A percentile compares a stretch with the other conserved stretches of the same genome.
Evolutionary conservation across 202 grass and related monocot genomes (phyloP).

Genomic region (Elaeis oleifera): DNA sequence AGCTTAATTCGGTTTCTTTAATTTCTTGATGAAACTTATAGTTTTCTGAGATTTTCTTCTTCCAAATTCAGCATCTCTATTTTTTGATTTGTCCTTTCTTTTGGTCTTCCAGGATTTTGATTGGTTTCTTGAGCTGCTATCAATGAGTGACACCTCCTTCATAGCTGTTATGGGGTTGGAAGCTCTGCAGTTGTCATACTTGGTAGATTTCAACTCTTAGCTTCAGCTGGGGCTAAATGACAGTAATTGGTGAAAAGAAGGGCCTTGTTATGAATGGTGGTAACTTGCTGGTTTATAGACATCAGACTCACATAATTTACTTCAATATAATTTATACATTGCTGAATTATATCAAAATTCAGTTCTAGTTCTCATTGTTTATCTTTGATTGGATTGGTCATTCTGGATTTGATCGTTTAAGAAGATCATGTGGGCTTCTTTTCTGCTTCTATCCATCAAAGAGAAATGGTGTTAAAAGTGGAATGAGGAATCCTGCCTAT

Average conservation of each 20-base stretch:
- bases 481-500: background rate
- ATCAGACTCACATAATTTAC: too few relatives aligned
- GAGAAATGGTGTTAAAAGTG: too few relatives aligned
- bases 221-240: too few relatives aligned
- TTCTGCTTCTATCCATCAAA: background rate
- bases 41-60: background rate
- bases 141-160: constrained; percentile 5
- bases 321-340: background rate
- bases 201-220: too few relatives aligned
- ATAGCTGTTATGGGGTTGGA: constrained; percentile 1
- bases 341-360: background rate
- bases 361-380: too few relatives aligned
- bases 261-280: too few relatives aligned
- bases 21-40: too few relatives aligned
- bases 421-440: background rate
- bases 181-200: background rate
- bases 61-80: background rate
- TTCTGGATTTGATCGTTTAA: constrained; percentile 1
- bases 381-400: background rate
- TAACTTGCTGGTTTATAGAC: too few relatives aligned
- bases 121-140: background rate
- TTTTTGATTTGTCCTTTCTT: constrained; percentile 6
- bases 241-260: too few relatives aligned
- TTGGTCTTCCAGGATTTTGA: constrained; percentile 22
- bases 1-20: too few relatives aligned